These are phyloP conservation scores for Tolypocladium pustulatum DNA, from an alignment of 2,329 filamentous ascomycete genomes.

Conservation along the genomic window DNA sequence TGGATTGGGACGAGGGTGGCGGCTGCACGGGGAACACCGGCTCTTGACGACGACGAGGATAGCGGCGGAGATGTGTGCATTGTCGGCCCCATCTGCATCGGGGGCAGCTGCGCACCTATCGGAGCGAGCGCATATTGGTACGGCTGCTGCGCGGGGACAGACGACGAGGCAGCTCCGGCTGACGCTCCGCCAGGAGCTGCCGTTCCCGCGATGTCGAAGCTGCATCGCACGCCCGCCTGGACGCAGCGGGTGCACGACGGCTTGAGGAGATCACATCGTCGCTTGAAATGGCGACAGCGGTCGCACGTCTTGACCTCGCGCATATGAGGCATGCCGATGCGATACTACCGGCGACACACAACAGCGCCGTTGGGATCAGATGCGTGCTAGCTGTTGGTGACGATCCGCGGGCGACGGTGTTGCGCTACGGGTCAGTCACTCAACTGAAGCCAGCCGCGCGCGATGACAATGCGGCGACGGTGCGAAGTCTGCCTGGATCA, in stretches of 20 bases:
- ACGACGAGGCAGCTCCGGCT: background rate
- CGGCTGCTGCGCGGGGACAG: background rate
- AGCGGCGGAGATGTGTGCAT: background rate
- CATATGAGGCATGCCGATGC: constrained; percentile 16
- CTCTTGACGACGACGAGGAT: background rate
- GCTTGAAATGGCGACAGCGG: constrained; percentile 24
- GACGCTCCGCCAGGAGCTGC: background rate
- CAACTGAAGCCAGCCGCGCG: background rate
- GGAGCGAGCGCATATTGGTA: background rate
- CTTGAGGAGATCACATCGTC: constrained; percentile 23
- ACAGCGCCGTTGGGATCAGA: background rate
- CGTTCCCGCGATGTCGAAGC: constrained; percentile 12
- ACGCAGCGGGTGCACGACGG: constrained; percentile 23
- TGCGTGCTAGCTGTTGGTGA: background rate
- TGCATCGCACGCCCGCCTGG: constrained; percentile 21
- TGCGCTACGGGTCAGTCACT: background rate
- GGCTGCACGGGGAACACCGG: background rate
- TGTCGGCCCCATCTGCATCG: background rate
- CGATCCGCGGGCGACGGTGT: background rate
- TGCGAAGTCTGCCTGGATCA: too few species aligned
- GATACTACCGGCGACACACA: background rate
- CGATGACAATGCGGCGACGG: background rate
- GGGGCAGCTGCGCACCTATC: background rate
- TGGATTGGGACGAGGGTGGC: background rate
- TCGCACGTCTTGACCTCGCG: constrained; percentile 25